Conservation (phyloP, 495 filamentous ascomycete species). For the Daldinia vernicosa region DNA sequence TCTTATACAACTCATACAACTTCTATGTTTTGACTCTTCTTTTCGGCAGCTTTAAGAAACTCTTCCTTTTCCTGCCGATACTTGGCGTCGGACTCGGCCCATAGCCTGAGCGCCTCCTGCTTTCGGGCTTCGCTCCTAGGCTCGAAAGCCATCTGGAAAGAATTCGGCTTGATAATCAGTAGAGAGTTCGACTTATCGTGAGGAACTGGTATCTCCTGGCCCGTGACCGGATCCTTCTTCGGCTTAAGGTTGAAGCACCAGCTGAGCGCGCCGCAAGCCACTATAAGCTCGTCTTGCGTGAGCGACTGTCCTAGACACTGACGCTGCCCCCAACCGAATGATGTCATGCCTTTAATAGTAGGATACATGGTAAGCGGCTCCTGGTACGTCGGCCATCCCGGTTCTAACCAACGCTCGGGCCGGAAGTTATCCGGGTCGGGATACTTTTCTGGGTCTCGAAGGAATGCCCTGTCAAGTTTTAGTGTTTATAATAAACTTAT, state of each 20-base stretch:
- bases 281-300: slow-evolving; percentile 61
- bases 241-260: slow-evolving; percentile 60
- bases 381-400: slow-evolving; percentile 62
- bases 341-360: slow-evolving; percentile 55
- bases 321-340: slow-evolving; percentile 69
- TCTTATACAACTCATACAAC: slow-evolving; percentile 8
- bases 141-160: slow-evolving; percentile 54
- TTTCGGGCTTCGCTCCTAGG: slow-evolving; percentile 47
- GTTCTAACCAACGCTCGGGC: slow-evolving; percentile 60
- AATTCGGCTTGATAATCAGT: slow-evolving; percentile 55
- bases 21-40: slow-evolving; percentile 15
- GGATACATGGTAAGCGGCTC: slow-evolving; percentile 56
- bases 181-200: slow-evolving; percentile 54
- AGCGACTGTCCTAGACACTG: slow-evolving; percentile 66
- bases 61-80: slow-evolving; percentile 41
- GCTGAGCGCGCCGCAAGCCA: slow-evolving; percentile 55
- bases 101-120: slow-evolving; percentile 44
- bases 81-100: slow-evolving; percentile 40
- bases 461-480: slow-evolving; percentile 47
- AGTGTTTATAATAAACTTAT: slow-evolving; percentile 11
- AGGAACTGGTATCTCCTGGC: slow-evolving; percentile 50
- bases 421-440: slow-evolving; percentile 61
- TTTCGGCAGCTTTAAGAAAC: slow-evolving; percentile 31
- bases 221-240: slow-evolving; percentile 48
- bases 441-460: slow-evolving; percentile 56